A percentile compares a stretch with the other conserved stretches of the same genome.
Conservation (phyloP, 2,329 filamentous ascomycete species). For the Cucurbitaria berberidis region DNA sequence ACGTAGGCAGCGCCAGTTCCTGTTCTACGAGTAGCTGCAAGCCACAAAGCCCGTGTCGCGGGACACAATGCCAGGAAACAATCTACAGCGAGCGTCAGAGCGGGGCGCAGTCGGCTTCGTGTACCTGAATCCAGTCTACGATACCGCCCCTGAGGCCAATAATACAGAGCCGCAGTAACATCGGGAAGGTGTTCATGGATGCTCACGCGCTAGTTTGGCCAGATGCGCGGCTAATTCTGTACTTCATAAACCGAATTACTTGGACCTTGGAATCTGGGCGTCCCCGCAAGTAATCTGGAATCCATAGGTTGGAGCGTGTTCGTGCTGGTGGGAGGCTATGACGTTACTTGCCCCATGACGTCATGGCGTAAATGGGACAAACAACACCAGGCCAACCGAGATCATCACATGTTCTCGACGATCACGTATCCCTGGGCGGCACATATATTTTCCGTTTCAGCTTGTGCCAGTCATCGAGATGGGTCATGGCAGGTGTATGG, state of each 20-base stretch:
- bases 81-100: constrained; percentile 20
- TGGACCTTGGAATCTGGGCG: not conserved
- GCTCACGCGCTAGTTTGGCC: constrained; percentile 4
- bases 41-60: constrained; percentile 13
- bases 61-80: constrained; percentile 17
- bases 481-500: no score
- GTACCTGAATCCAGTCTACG: constrained; percentile 4
- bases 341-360: constrained; percentile 2
- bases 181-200: not conserved
- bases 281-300: not conserved
- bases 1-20: constrained; percentile 20
- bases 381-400: not conserved
- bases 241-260: not conserved
- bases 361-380: not conserved
- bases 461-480: no score
- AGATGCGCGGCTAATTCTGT: no score
- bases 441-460: no score
- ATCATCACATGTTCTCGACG: not conserved
- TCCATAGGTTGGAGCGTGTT: not conserved
- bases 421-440: not conserved
- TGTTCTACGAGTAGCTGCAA: constrained; percentile 16
- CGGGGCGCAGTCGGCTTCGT: constrained; percentile 15
- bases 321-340: not conserved
- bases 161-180: constrained; percentile 1
- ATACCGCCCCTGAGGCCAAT: constrained; percentile 10